Conservation (phyloP, 192 early-diverging fungal species). For the Coemansia reversa region DNA sequence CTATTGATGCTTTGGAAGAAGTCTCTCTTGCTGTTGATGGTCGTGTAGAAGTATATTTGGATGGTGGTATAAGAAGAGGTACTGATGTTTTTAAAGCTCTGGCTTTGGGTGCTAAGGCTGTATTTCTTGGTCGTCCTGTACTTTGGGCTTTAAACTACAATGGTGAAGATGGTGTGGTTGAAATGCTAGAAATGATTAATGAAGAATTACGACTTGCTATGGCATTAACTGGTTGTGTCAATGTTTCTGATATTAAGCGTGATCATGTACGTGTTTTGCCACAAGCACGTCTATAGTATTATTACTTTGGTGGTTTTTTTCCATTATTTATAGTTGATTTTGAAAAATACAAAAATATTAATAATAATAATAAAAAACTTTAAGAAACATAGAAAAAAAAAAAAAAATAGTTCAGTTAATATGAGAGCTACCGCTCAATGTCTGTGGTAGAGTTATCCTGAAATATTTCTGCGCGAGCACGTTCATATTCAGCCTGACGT, state of each 20-base stretch:
- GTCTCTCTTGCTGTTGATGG: constrained; percentile 65
- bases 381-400: background rate
- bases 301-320: background rate
- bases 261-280: constrained; percentile 21
- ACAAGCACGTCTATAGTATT: constrained; percentile 4
- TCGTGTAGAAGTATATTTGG: constrained; percentile 78
- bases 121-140: constrained; percentile 57
- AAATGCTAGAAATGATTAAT: constrained; percentile 73
- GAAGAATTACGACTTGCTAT: constrained; percentile 86
- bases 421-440: background rate
- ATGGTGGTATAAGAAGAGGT: constrained; percentile 91
- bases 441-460: constrained; percentile 14
- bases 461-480: constrained; percentile 36
- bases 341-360: background rate
- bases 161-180: constrained; percentile 84
- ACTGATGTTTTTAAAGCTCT: constrained; percentile 94
- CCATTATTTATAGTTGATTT: background rate
- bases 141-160: constrained; percentile 81
- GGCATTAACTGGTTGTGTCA: constrained; percentile 64
- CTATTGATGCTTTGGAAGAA: constrained; percentile 85
- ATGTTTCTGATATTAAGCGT: constrained; percentile 26
- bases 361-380: background rate
- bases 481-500: constrained; percentile 37
- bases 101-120: constrained; percentile 85
- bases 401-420: background rate